Conservation (phyloP, 2,329 filamentous ascomycete species). For the Tolypocladium ophioglossoides region DNA sequence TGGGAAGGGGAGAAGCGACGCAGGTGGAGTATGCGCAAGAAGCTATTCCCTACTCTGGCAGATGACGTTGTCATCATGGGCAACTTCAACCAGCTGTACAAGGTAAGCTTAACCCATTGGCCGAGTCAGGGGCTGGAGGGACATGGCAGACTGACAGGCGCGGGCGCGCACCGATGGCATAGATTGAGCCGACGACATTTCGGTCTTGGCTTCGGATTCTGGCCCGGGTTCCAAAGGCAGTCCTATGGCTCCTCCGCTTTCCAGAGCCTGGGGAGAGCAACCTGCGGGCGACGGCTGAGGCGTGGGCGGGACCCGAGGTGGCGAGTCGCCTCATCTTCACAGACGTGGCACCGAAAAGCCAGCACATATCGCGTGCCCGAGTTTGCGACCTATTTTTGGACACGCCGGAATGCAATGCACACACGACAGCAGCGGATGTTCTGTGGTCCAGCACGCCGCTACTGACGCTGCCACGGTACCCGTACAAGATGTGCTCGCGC, state of each 20-base stretch:
- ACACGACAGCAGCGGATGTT: constrained; percentile 93
- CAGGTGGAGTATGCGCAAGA: constrained; percentile 87
- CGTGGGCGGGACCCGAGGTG: constrained; percentile 79
- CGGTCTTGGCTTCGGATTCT: constrained; percentile 92
- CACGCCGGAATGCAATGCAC: constrained; percentile 95
- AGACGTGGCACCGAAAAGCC: constrained; percentile 88
- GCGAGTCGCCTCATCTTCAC: constrained; percentile 87
- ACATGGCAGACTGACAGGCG: not conserved
- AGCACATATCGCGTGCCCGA: constrained; percentile 84
- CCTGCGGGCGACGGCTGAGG: constrained; percentile 64
- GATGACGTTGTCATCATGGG: constrained; percentile 86
- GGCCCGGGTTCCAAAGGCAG: constrained; percentile 70
- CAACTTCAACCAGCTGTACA: constrained; percentile 98
- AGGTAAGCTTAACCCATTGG: constrained; percentile 44
- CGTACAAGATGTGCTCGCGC: constrained; percentile 97
- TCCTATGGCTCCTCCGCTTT: constrained; percentile 94
- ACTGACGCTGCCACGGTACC: constrained; percentile 79
- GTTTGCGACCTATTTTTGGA: constrained; percentile 94
- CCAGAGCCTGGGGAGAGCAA: constrained; percentile 87
- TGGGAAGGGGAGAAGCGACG: constrained; percentile 78
- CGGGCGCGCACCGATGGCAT: not conserved
- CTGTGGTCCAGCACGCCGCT: constrained; percentile 94
- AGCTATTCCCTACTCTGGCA: constrained; percentile 72
- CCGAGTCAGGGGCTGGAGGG: not conserved
- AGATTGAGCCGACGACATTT: constrained; percentile 97